These are phyloP conservation scores for Gliomastix tumulicola DNA, from an alignment of 2,329 filamentous ascomycete genomes.

Conservation along the genomic window DNA sequence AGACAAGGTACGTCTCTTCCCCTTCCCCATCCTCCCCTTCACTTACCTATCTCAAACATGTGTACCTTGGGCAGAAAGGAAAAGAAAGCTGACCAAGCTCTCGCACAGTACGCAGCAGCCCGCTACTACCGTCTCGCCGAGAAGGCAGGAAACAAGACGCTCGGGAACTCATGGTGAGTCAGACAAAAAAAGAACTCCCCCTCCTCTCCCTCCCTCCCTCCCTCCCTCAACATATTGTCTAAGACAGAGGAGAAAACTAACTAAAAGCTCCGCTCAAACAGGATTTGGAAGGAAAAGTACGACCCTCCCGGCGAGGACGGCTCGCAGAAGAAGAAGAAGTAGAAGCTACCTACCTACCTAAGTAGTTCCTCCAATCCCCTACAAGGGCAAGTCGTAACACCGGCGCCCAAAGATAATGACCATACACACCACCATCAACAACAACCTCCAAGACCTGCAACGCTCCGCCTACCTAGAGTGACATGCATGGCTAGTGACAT, in stretches of 20 bases:
- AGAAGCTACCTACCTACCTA: no score
- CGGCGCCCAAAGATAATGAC: no score
- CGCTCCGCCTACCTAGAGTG: no score
- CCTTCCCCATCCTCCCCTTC: no score
- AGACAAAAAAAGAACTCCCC: slow-evolving; percentile 11
- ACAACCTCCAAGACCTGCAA: no score
- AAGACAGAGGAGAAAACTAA: not conserved
- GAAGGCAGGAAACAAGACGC: slow-evolving; percentile 76
- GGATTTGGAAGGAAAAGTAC: slow-evolving; percentile 99
- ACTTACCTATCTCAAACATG: no score
- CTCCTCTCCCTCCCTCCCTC: slow-evolving; percentile 9
- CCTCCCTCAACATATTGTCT: slow-evolving; percentile 5
- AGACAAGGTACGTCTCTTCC: slow-evolving; percentile 97
- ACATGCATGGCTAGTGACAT: no score
- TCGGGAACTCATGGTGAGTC: slow-evolving; percentile 92
- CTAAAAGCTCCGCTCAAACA: slow-evolving; percentile 35
- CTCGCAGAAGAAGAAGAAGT: slow-evolving; percentile 1
- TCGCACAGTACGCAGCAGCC: slow-evolving; percentile 65
- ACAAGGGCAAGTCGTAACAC: no score
- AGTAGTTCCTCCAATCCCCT: no score
- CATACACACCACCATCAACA: no score
- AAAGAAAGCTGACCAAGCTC: not conserved
- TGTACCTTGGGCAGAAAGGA: no score
- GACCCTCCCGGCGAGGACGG: slow-evolving; percentile 35
- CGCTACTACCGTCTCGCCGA: slow-evolving; percentile 91